Percentiles rank a stretch among this genome's conserved stretches.
These are phyloP conservation scores for Plectranthus barbatus DNA, from an alignment of 257 asterid species.

Conservation along the genomic window DNA sequence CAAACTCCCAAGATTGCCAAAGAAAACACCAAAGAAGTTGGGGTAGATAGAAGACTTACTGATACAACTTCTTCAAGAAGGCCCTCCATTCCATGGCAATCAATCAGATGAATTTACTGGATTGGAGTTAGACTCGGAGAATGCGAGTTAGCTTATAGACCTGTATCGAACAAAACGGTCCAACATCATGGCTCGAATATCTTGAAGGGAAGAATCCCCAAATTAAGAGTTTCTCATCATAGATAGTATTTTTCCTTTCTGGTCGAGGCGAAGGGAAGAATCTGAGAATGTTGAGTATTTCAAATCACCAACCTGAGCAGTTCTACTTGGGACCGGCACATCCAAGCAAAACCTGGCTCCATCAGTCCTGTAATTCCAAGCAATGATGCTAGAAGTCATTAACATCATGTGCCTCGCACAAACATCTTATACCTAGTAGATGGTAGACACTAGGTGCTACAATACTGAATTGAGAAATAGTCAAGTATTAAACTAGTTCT, in stretches of 20 bases:
- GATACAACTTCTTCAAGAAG: background rate
- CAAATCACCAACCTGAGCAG: conserved; percentile 67
- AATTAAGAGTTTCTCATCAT: background rate
- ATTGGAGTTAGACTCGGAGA: conserved; percentile 35
- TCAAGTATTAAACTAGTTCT: background rate
- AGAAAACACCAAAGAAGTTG: background rate
- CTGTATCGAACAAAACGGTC: conserved; percentile 29
- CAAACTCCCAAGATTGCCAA: background rate
- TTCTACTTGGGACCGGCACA: conserved; percentile 75
- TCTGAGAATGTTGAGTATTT: conserved; percentile 3
- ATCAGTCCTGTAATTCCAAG: conserved; percentile 51
- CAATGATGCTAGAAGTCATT: conserved; percentile 4
- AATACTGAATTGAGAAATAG: background rate
- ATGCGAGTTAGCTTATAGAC: conserved; percentile 61
- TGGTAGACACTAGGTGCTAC: background rate
- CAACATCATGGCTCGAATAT: background rate
- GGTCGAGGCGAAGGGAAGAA: conserved; percentile 1
- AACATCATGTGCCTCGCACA: background rate
- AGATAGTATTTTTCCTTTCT: background rate
- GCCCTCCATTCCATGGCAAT: background rate
- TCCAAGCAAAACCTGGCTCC: conserved; percentile 72
- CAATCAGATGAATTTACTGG: background rate
- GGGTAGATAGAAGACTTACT: background rate
- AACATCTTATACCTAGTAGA: background rate
- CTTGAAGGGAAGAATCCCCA: conserved; percentile 6